These are phyloP conservation scores for Antrodiella citrinella DNA, from an alignment of 768 basidiomycete species.

Conservation along the genomic window DNA sequence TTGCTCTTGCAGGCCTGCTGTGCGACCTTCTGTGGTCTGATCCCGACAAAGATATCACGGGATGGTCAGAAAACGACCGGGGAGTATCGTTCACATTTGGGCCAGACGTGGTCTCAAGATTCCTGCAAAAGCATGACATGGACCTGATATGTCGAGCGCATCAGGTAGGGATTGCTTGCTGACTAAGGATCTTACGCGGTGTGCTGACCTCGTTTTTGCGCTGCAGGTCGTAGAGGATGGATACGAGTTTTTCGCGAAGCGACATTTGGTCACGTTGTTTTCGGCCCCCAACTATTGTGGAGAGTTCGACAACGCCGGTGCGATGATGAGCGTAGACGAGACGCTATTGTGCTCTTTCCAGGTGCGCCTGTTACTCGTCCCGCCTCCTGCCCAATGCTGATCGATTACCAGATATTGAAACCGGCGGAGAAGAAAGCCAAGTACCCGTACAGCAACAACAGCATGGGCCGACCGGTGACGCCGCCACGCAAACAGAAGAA, in stretches of 20 bases:
- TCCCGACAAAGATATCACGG: constrained; percentile 98
- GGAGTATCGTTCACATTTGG: constrained; percentile 99
- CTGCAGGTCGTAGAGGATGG: constrained; percentile 95
- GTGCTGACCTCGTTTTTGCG: too few relatives aligned
- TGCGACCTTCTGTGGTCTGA: constrained; percentile 99
- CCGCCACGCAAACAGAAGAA: constrained; percentile 98
- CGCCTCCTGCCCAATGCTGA: neutral
- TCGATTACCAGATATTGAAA: constrained; percentile 73
- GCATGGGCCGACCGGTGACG: constrained; percentile 83
- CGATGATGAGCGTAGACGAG: constrained; percentile 99
- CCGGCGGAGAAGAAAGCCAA: constrained; percentile 99
- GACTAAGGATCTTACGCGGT: neutral
- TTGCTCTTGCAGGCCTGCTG: constrained; percentile 56
- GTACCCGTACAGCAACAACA: constrained; percentile 82
- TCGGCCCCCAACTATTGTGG: constrained; percentile 94
- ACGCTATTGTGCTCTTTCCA: constrained; percentile 98
- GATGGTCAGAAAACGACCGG: constrained; percentile 99
- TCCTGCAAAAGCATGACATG: constrained; percentile 99
- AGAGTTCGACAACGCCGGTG: constrained; percentile 98
- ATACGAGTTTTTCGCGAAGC: constrained; percentile 98
- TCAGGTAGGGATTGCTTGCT: constrained; percentile 52
- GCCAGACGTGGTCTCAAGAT: constrained; percentile 94
- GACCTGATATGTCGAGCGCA: constrained; percentile 97
- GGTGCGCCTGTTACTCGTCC: constrained; percentile 31
- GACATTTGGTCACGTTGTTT: constrained; percentile 94